Conservation (phyloP, 495 filamentous ascomycete genomes). For the Xylaria palmicola region DNA sequence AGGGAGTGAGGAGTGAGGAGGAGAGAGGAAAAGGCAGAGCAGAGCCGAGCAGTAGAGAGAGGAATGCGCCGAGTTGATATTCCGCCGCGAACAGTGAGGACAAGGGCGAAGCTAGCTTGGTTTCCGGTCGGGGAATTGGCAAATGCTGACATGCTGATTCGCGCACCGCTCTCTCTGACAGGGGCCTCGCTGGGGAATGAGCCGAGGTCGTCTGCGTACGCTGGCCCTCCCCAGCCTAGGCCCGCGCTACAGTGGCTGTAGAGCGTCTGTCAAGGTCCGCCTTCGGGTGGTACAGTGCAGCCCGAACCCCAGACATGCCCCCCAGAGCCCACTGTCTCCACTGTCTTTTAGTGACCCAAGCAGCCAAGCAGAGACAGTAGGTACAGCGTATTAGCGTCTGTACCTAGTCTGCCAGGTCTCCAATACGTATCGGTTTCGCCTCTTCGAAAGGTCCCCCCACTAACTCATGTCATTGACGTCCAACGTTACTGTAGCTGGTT, state of each 20-base stretch:
- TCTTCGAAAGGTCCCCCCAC: too few relatives aligned
- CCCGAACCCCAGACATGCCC: constrained; percentile 1
- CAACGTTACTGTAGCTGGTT: too few relatives aligned
- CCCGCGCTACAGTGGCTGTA: too few relatives aligned
- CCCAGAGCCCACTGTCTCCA: background rate
- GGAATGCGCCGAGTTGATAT: constrained; percentile 40
- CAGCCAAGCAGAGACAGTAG: background rate
- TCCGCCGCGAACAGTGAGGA: constrained; percentile 29
- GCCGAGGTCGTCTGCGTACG: constrained; percentile 28
- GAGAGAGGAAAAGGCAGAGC: constrained; percentile 17
- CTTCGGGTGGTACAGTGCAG: background rate
- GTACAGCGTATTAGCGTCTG: too few relatives aligned
- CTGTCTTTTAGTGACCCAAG: background rate
- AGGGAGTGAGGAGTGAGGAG: constrained; percentile 8
- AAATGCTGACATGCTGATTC: constrained; percentile 51
- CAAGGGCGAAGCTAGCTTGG: constrained; percentile 19
- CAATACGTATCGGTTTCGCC: too few relatives aligned
- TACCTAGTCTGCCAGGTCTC: background rate
- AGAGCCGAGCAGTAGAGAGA: constrained; percentile 19
- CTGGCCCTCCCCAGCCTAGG: background rate
- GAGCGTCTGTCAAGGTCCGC: background rate
- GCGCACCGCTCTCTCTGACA: constrained; percentile 20
- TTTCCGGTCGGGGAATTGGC: constrained; percentile 27
- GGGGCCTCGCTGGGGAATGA: constrained; percentile 16
- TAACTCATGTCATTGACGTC: too few relatives aligned